Conservation (phyloP, 2,329 filamentous ascomycete genomes). For the Alternaria triticina region DNA sequence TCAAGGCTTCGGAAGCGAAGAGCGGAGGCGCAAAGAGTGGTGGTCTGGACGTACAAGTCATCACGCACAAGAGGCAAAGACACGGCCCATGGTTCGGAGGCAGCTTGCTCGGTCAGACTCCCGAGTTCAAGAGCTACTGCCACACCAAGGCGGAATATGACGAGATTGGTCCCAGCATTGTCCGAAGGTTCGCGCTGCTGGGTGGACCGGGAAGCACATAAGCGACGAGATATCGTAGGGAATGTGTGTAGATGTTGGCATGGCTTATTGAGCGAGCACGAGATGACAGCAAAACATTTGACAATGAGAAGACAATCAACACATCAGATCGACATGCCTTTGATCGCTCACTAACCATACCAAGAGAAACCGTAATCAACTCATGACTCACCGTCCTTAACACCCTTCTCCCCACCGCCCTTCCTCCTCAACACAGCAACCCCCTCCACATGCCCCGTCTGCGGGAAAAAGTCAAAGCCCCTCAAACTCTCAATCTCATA, state of each 20-base stretch:
- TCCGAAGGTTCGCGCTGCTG: slow-evolving; percentile 89
- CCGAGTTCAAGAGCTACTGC: slow-evolving; percentile 98
- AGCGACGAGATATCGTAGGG: background rate
- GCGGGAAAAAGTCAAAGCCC: slow-evolving; percentile 97
- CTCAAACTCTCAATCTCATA: slow-evolving; percentile 91
- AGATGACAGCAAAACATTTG: slow-evolving; percentile 21
- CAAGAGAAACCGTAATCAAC: background rate
- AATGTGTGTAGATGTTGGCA: slow-evolving; percentile 7
- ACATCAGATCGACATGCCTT: background rate
- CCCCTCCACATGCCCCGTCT: slow-evolving; percentile 73
- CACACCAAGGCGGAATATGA: slow-evolving; percentile 80
- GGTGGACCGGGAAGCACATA: slow-evolving; percentile 87
- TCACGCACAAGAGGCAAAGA: slow-evolving; percentile 95
- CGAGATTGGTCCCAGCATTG: slow-evolving; percentile 94
- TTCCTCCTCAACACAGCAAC: slow-evolving; percentile 64
- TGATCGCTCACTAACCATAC: background rate
- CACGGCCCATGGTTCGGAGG: slow-evolving; percentile 99
- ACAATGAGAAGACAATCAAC: slow-evolving; percentile 17
- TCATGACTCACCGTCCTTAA: background rate
- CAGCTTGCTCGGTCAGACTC: slow-evolving; percentile 93
- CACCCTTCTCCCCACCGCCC: background rate
- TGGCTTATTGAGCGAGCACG: slow-evolving; percentile 19
- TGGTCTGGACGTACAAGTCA: slow-evolving; percentile 94
- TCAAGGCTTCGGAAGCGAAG: slow-evolving; percentile 87
- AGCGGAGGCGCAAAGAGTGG: slow-evolving; percentile 93